Percentiles rank a stretch among this genome's conserved stretches.
Conservation (phyloP, 257 asterid species). For the Nicotiana attenuata region DNA sequence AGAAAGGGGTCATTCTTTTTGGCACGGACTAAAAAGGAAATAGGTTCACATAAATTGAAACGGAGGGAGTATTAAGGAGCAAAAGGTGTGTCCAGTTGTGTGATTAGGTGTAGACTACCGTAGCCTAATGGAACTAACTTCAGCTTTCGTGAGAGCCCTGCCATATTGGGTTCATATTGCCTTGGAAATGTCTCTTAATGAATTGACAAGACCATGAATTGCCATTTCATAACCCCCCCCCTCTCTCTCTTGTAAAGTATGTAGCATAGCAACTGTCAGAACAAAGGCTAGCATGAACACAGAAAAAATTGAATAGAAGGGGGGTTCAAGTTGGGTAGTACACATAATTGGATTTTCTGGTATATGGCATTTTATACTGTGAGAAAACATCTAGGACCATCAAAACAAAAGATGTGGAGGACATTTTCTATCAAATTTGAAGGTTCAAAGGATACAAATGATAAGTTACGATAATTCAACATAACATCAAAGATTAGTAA, state of each 20-base stretch:
- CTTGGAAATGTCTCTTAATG: not conserved
- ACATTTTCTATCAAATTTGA: not conserved
- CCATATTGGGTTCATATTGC: not conserved
- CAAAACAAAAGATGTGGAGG: not conserved
- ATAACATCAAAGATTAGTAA: not conserved
- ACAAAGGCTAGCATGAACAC: not conserved
- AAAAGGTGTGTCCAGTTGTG: not conserved
- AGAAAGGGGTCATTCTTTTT: no score
- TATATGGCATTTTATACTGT: not conserved
- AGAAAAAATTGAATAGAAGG: not conserved
- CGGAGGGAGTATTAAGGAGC: not conserved
- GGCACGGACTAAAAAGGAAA: no score
- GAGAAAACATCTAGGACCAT: not conserved
- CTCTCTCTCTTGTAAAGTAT: no score
- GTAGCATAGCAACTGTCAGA: not conserved
- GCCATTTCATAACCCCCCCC: not conserved
- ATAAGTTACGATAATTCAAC: not conserved
- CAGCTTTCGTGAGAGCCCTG: not conserved
- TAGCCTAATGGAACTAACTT: not conserved
- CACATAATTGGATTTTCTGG: not conserved
- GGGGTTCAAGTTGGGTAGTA: not conserved
- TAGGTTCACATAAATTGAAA: no score
- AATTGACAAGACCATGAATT: not conserved
- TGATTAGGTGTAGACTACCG: not conserved
- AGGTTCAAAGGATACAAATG: not conserved